Conservation (phyloP, 2,329 filamentous ascomycete species). For the Dothiorella sarmentorum region DNA sequence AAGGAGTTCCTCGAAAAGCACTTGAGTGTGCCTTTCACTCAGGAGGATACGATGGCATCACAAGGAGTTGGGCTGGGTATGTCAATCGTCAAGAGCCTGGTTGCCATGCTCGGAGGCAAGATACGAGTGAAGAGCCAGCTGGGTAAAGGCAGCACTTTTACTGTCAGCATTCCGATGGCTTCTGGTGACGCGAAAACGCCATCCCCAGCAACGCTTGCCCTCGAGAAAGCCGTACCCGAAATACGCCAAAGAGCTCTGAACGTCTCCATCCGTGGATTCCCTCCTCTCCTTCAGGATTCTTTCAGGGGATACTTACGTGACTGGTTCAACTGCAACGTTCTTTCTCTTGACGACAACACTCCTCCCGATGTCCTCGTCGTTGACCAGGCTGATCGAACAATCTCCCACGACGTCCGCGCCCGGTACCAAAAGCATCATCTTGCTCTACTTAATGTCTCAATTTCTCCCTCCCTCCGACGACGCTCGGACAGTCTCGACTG, state of each 20-base stretch:
- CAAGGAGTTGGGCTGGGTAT: conserved; percentile 37
- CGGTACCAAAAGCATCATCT: neutral
- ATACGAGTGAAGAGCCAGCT: conserved; percentile 36
- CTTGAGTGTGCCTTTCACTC: conserved; percentile 39
- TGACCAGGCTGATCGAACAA: conserved; percentile 1
- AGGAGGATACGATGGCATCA: conserved; percentile 36
- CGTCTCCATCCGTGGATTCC: conserved; percentile 1
- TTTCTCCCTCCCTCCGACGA: neutral
- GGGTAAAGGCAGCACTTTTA: conserved; percentile 35
- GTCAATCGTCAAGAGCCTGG: conserved; percentile 39
- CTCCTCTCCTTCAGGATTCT: neutral
- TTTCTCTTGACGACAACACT: neutral
- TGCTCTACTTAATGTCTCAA: conserved; percentile 3
- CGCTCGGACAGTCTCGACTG: conserved; percentile 4
- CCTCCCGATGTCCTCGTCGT: conserved; percentile 10
- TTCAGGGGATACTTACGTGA: conserved; percentile 1
- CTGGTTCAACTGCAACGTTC: conserved; percentile 11
- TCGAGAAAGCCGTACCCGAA: conserved; percentile 1
- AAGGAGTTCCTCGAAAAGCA: conserved; percentile 37
- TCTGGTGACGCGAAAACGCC: neutral
- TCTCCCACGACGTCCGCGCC: neutral
- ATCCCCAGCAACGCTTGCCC: neutral
- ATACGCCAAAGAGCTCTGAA: conserved; percentile 1
- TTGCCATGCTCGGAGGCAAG: conserved; percentile 35
- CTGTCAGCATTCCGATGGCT: conserved; percentile 15